Conservation (phyloP, 73 alveolate genomes). For the Tetrahymena malaccensis region DNA sequence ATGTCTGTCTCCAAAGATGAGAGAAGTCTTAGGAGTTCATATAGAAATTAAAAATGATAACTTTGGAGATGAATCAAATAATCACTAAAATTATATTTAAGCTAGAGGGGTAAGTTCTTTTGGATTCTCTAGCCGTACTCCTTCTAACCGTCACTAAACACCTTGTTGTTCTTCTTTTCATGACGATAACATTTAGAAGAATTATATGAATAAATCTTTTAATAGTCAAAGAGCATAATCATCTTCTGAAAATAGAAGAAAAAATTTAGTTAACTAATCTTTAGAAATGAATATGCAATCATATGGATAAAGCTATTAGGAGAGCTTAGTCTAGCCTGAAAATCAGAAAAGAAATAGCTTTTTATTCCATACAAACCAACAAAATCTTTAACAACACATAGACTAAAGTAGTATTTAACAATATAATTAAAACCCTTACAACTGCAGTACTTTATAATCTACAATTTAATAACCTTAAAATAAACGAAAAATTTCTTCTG, state of each 20-base stretch:
- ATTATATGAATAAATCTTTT: background rate
- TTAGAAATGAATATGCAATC: background rate
- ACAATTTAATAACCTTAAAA: background rate
- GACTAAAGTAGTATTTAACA: background rate
- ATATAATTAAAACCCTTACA: background rate
- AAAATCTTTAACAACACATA: background rate
- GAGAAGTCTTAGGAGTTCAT: background rate
- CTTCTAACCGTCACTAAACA: background rate
- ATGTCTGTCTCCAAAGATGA: background rate
- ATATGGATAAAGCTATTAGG: background rate
- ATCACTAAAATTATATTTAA: background rate
- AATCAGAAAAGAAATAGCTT: background rate
- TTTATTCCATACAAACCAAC: background rate
- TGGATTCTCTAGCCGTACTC: background rate
- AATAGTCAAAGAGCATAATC: background rate
- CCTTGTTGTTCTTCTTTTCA: background rate
- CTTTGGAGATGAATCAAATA: background rate
- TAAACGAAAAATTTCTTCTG: background rate
- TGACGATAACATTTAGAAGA: background rate
- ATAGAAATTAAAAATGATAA: background rate
- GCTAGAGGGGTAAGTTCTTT: background rate
- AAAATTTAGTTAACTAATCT: background rate
- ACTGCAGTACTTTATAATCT: background rate
- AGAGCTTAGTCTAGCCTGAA: background rate
- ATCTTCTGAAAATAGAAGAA: background rate